A percentile compares a stretch with the other conserved stretches of the same genome.
Evolutionary conservation across 2,329 filamentous ascomycete genomes (phyloP).

Genomic region (Aspergillus tubingensis): DNA sequence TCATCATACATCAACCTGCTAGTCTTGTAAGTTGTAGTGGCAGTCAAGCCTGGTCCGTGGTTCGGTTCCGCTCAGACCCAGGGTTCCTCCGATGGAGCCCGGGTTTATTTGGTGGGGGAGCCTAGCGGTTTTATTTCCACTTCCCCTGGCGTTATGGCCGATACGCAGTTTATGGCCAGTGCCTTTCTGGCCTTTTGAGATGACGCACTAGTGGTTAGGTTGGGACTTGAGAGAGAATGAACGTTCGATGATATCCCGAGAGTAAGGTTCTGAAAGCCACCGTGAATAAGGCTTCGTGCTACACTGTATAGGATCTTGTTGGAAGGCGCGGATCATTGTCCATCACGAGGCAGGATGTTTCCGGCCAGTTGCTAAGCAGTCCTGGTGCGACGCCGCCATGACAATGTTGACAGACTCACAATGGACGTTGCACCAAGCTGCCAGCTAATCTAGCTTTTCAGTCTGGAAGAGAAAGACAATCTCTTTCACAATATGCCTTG

Average conservation of each 20-base stretch:
- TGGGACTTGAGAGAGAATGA: not conserved
- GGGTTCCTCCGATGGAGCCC: constrained; percentile 10
- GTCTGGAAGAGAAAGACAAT: not conserved
- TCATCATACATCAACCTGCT: not conserved
- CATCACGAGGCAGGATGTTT: not conserved
- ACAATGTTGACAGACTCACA: not conserved
- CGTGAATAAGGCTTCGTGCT: not conserved
- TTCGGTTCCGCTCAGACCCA: constrained; percentile 8
- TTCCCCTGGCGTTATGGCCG: not conserved
- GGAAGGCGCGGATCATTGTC: not conserved
- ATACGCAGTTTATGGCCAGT: not conserved
- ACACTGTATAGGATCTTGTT: not conserved
- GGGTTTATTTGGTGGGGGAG: not conserved
- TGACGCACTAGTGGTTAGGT: constrained; percentile 9
- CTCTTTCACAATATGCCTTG: not conserved
- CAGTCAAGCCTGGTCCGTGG: constrained; percentile 2
- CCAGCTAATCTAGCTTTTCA: not conserved
- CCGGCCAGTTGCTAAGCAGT: not conserved
- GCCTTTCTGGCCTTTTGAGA: not conserved
- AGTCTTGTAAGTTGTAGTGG: not conserved
- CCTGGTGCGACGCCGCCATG: not conserved
- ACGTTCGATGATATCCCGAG: not conserved
- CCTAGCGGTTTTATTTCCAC: constrained; percentile 7
- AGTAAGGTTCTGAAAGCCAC: not conserved
- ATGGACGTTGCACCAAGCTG: not conserved